phyloP scores from a whole-genome alignment of 106 monocot genomes.

The Acanthochlamys bracteata region DNA sequence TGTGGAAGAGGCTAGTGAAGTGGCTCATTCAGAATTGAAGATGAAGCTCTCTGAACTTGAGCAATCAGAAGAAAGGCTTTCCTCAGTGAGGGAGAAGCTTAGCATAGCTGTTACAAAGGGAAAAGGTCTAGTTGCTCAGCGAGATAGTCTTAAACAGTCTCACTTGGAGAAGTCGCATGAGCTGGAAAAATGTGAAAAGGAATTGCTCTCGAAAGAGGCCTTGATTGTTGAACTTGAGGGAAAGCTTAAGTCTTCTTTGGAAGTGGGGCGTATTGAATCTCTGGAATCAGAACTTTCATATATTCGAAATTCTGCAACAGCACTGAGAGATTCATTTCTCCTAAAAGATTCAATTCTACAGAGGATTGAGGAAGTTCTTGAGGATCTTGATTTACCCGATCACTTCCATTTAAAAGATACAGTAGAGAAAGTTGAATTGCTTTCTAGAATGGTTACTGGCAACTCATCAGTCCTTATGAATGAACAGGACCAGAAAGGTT shows the following conservation, averaged over 20 bases:
- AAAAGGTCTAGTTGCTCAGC: constrained; percentile 84
- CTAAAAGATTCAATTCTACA: constrained; percentile 89
- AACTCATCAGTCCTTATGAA: constrained; percentile 27
- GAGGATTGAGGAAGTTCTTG: constrained; percentile 89
- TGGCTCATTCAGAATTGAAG: constrained; percentile 34
- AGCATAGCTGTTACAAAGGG: constrained; percentile 96
- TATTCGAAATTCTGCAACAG: constrained; percentile 87
- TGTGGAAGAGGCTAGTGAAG: constrained; percentile 50
- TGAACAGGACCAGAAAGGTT: constrained; percentile 31
- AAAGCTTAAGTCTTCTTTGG: constrained; percentile 74
- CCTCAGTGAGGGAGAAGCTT: constrained; percentile 86
- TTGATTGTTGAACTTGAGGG: constrained; percentile 53
- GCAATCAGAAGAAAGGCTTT: constrained; percentile 78
- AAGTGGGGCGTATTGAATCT: constrained; percentile 84
- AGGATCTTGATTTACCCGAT: constrained; percentile 82
- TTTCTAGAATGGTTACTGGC: constrained; percentile 42
- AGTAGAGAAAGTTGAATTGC: constrained; percentile 77
- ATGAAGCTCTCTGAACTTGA: constrained; percentile 63
- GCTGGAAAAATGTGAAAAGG: constrained; percentile 66
- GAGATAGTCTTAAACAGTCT: constrained; percentile 84
- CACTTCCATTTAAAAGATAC: constrained; percentile 78
- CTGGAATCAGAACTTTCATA: constrained; percentile 98
- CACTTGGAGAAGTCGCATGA: constrained; percentile 58
- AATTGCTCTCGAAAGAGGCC: constrained; percentile 52
- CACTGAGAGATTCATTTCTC: constrained; percentile 93